Conservation (phyloP, 805 yeast species). For the Ogataea glucozyma region DNA sequence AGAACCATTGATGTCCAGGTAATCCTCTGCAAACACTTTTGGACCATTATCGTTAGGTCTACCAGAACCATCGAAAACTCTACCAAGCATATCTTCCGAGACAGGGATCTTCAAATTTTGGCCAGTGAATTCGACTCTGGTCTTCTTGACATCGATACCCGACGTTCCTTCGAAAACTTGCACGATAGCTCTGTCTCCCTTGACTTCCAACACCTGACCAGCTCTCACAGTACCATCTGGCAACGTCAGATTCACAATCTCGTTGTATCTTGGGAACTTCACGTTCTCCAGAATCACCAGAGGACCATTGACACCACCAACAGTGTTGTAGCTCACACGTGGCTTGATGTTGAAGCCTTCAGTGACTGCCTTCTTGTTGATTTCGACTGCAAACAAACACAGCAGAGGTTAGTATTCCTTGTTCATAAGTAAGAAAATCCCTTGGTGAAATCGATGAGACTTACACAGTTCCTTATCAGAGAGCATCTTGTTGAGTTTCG, state of each 20-base stretch:
- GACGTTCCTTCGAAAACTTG: slow-evolving; percentile 99
- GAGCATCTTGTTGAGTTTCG: slow-evolving; percentile 27
- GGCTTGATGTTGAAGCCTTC: slow-evolving; percentile 92
- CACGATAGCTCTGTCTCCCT: slow-evolving; percentile 95
- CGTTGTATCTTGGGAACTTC: slow-evolving; percentile 88
- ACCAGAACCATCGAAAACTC: slow-evolving; percentile 99
- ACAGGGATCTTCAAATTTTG: slow-evolving; percentile 90
- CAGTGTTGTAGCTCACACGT: slow-evolving; percentile 90
- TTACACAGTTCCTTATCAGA: slow-evolving; percentile 44
- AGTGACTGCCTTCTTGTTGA: slow-evolving; percentile 89
- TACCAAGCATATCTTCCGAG: slow-evolving; percentile 94
- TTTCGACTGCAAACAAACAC: slow-evolving; percentile 49
- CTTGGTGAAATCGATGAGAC: slow-evolving; percentile 14
- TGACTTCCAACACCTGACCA: slow-evolving; percentile 97
- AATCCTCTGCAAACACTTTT: slow-evolving; percentile 96
- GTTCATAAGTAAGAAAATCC: too few relatives aligned
- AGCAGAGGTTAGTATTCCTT: neutral
- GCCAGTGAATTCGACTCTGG: slow-evolving; percentile 96
- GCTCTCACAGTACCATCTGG: slow-evolving; percentile 96
- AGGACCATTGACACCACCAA: slow-evolving; percentile 98
- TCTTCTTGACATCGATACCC: slow-evolving; percentile 97
- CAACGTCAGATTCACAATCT: slow-evolving; percentile 92
- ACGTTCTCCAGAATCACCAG: slow-evolving; percentile 87
- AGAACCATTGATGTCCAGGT: slow-evolving; percentile 96
- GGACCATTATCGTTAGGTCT: slow-evolving; percentile 99